Conservation (phyloP, 1,284 basidiomycete genomes). For the Papiliotrema nemorosa region DNA sequence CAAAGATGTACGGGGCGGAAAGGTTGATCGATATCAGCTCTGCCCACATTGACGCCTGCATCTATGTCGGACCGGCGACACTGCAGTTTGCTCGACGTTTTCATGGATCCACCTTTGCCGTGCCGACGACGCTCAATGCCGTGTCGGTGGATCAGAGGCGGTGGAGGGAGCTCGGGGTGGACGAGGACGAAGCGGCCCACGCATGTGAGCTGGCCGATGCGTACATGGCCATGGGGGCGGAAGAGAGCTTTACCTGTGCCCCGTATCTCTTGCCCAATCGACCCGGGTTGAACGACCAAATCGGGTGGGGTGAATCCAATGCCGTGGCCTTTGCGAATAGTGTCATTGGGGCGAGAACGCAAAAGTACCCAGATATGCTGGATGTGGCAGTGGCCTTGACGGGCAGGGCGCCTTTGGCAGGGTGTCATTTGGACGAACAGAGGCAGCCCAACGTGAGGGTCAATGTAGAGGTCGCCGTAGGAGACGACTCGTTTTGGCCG, state of each 20-base stretch:
- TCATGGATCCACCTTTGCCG: background rate
- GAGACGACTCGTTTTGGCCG: background rate
- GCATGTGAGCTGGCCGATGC: conserved; percentile 1
- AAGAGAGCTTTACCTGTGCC: conserved; percentile 1
- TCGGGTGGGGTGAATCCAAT: conserved; percentile 1
- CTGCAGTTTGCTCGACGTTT: background rate
- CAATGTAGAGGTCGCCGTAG: background rate
- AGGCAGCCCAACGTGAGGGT: background rate
- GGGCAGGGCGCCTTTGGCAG: background rate
- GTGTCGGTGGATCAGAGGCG: conserved; percentile 1
- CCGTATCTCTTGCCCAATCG: background rate
- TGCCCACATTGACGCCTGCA: conserved; percentile 1
- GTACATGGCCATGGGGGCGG: conserved; percentile 1
- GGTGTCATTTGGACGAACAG: background rate
- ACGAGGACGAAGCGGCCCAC: background rate
- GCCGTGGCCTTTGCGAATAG: background rate
- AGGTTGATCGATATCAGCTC: background rate
- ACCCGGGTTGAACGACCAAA: background rate
- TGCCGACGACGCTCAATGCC: conserved; percentile 1
- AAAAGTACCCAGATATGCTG: conserved; percentile 2
- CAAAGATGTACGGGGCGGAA: conserved; percentile 1
- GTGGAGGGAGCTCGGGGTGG: background rate
- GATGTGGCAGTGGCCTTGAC: background rate
- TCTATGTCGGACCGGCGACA: background rate
- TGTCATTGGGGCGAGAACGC: background rate